These are phyloP conservation scores for Penicillium palitans DNA, from an alignment of 2,329 filamentous ascomycete genomes.

Conservation along the genomic window DNA sequence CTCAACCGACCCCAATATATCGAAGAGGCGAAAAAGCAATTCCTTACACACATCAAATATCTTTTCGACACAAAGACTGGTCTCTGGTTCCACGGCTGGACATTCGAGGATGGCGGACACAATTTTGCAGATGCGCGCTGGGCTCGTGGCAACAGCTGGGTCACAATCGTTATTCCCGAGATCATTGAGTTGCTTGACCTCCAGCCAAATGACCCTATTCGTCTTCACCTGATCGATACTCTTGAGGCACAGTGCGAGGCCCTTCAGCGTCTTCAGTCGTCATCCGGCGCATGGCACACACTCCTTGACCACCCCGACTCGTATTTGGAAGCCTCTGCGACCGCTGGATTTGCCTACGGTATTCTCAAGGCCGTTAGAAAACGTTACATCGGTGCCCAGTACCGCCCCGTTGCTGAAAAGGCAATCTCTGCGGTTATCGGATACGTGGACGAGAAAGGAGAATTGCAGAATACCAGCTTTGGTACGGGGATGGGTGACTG, in stretches of 20 bases:
- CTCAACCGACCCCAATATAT: conserved; percentile 71
- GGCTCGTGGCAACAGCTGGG: conserved; percentile 63
- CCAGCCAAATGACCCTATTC: conserved; percentile 59
- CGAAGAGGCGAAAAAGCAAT: conserved; percentile 75
- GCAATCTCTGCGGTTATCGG: conserved; percentile 67
- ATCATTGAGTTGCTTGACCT: conserved; percentile 72
- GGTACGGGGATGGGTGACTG: conserved; percentile 75
- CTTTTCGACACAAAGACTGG: conserved; percentile 71
- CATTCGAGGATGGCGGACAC: conserved; percentile 66
- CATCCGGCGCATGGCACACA: conserved; percentile 71
- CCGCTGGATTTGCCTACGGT: conserved; percentile 77
- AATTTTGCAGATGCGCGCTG: conserved; percentile 59
- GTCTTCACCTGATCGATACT: conserved; percentile 52
- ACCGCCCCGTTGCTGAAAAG: conserved; percentile 61
- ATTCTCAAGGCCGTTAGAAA: conserved; percentile 72
- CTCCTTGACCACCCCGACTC: conserved; percentile 71
- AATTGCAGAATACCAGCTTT: conserved; percentile 73
- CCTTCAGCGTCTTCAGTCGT: conserved; percentile 59
- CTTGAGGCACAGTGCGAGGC: conserved; percentile 69
- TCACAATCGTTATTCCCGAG: conserved; percentile 81
- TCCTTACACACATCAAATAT: conserved; percentile 75
- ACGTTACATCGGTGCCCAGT: conserved; percentile 65
- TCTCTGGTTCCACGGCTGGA: conserved; percentile 81
- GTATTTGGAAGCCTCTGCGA: conserved; percentile 74
- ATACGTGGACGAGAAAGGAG: conserved; percentile 66